These are phyloP conservation scores for Decorospora gaudefroyi DNA, from an alignment of 2,329 filamentous ascomycete species.

Conservation along the genomic window DNA sequence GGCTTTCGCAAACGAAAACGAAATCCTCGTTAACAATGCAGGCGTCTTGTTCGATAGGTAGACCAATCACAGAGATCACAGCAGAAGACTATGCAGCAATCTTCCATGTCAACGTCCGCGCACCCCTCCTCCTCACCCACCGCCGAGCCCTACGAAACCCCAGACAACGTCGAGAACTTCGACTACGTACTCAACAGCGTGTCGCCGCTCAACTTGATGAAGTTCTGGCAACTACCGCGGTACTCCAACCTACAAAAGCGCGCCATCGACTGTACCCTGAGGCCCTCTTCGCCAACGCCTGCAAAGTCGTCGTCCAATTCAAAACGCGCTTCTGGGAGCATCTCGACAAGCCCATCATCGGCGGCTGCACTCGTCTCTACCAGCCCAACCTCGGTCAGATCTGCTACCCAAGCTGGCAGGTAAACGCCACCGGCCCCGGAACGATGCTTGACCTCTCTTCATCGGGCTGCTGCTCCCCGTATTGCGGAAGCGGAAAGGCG, in stretches of 20 bases:
- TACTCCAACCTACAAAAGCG: slow-evolving; percentile 54
- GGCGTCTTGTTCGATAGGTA: slow-evolving; percentile 39
- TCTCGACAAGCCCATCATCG: slow-evolving; percentile 59
- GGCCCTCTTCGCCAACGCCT: slow-evolving; percentile 53
- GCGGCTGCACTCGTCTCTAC: slow-evolving; percentile 63
- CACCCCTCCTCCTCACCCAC: slow-evolving; percentile 58
- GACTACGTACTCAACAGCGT: slow-evolving; percentile 67
- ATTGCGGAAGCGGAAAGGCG: slow-evolving; percentile 59
- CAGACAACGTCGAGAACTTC: slow-evolving; percentile 53
- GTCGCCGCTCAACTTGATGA: slow-evolving; percentile 64
- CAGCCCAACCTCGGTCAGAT: slow-evolving; percentile 63
- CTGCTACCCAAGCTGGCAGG: slow-evolving; percentile 68
- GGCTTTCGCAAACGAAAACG: slow-evolving; percentile 49
- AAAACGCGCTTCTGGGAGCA: slow-evolving; percentile 63
- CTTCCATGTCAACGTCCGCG: slow-evolving; percentile 63
- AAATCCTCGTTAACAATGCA: slow-evolving; percentile 54
- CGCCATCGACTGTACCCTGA: slow-evolving; percentile 51
- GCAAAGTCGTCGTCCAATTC: slow-evolving; percentile 67
- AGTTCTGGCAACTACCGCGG: slow-evolving; percentile 61
- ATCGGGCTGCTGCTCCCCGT: slow-evolving; percentile 50
- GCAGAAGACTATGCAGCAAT: slow-evolving; percentile 58
- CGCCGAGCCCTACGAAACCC: slow-evolving; percentile 37
- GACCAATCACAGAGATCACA: slow-evolving; percentile 42
- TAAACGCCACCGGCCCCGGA: slow-evolving; percentile 62
- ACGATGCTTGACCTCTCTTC: slow-evolving; percentile 55